phyloP scores from a whole-genome alignment of 2,329 filamentous ascomycete species.

The Neofusicoccum cordaticola region DNA sequence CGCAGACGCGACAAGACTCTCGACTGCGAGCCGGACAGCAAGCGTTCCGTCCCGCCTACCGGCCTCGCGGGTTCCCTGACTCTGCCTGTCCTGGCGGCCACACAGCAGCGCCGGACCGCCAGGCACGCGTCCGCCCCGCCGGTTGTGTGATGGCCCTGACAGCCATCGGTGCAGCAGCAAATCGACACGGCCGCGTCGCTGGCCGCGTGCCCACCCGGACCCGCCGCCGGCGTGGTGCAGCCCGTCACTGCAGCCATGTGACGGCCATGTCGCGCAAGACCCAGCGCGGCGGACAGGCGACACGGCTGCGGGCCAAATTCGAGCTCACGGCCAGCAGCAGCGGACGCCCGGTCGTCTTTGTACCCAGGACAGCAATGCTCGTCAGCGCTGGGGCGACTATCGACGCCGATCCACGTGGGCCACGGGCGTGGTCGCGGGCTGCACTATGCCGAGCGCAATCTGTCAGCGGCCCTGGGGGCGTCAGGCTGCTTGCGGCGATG shows the following conservation, averaged over 20 bases:
- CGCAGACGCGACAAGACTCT: background rate
- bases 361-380: background rate
- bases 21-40: background rate
- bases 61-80: background rate
- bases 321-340: background rate
- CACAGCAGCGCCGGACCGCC: background rate
- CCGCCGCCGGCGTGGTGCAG: background rate
- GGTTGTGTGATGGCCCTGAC: too few species aligned
- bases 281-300: background rate
- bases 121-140: too few species aligned
- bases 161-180: too few species aligned
- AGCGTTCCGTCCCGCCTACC: background rate
- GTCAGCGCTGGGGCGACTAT: background rate
- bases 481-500: too few species aligned
- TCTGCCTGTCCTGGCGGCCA: background rate
- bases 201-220: background rate
- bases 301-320: background rate
- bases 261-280: background rate
- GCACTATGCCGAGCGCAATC: constrained; percentile 4
- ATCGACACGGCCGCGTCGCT: too few species aligned
- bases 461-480: background rate
- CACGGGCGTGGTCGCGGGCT: background rate
- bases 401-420: constrained; percentile 11
- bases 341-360: background rate
- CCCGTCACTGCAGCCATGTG: background rate